Conservation (phyloP, 768 basidiomycete genomes). For the Amanita subjunquillea region DNA sequence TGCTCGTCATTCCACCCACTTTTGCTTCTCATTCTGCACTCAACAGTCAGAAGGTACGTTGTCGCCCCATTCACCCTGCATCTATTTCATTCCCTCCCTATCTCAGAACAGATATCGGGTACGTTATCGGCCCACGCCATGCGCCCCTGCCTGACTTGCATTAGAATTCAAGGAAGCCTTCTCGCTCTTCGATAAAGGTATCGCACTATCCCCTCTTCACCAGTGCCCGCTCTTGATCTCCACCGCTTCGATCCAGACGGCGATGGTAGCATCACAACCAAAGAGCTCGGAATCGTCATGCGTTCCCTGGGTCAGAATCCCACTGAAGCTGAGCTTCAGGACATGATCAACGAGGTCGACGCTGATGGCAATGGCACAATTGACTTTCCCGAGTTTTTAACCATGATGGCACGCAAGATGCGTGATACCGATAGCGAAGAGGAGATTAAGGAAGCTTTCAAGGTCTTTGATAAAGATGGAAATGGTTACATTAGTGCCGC, state of each 20-base stretch:
- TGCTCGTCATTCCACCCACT: background rate
- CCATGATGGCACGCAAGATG: conserved; percentile 9
- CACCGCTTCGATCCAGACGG: background rate
- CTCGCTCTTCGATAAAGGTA: conserved; percentile 17
- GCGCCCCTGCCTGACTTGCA: background rate
- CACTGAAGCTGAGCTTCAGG: conserved; percentile 6
- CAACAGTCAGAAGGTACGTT: conserved; percentile 2
- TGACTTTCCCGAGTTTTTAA: conserved; percentile 7
- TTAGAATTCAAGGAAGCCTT: conserved; percentile 17
- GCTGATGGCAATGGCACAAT: conserved; percentile 8
- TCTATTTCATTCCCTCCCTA: background rate
- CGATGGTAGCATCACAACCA: conserved; percentile 7
- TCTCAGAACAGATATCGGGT: conserved; percentile 15
- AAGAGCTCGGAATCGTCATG: conserved; percentile 6
- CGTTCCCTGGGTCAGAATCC: conserved; percentile 7
- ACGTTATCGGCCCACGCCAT: background rate
- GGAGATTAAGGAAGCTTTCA: conserved; percentile 8
- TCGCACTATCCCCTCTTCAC: background rate
- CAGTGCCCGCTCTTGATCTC: background rate
- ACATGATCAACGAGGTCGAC: conserved; percentile 8
- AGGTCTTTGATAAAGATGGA: conserved; percentile 17
- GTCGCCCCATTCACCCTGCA: background rate
- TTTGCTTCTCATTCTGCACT: background rate
- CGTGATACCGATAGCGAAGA: conserved; percentile 8
- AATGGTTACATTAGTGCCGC: conserved; percentile 17